A percentile compares a stretch with the other conserved stretches of the same genome.
phyloP scores from a whole-genome alignment of 108 stramenopile species.

The Skeletonema tropicum region DNA sequence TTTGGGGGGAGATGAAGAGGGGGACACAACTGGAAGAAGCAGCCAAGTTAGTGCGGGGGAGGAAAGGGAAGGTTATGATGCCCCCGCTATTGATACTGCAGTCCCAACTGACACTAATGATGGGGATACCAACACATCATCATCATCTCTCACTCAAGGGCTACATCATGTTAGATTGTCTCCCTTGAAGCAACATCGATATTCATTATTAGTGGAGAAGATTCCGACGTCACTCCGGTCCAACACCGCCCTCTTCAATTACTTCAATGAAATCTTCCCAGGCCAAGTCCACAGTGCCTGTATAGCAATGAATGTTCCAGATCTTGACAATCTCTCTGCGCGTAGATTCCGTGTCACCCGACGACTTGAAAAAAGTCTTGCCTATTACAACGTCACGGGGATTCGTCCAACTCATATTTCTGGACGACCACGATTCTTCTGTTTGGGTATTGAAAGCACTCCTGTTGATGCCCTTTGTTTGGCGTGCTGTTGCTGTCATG shows the following conservation, averaged over 20 bases:
- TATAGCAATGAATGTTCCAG: constrained; percentile 82
- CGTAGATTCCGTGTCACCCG: constrained; percentile 66
- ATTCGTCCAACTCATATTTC: constrained; percentile 78
- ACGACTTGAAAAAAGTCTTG: constrained; percentile 84
- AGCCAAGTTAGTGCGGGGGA: background rate
- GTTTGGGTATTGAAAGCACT: constrained; percentile 76
- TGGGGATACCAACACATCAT: background rate
- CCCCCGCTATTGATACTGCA: constrained; percentile 22
- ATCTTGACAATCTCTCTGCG: constrained; percentile 66
- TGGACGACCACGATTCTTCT: constrained; percentile 67
- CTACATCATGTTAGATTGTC: constrained; percentile 3
- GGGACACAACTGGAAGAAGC: background rate
- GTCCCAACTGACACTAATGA: background rate
- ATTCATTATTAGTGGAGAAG: constrained; percentile 83
- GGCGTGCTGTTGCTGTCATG: constrained; percentile 30
- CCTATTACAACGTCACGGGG: constrained; percentile 75
- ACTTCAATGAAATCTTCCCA: constrained; percentile 90
- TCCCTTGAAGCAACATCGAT: constrained; percentile 66
- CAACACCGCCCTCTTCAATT: constrained; percentile 79
- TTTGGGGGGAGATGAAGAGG: constrained; percentile 62
- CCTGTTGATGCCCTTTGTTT: constrained; percentile 51
- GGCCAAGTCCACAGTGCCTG: constrained; percentile 77
- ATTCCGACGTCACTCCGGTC: constrained; percentile 81
- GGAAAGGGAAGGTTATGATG: constrained; percentile 23
- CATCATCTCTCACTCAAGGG: constrained; percentile 8